Evolutionary conservation across 352 stramenopile species (phyloP).

Genomic region (Globisporangium sylvaticum): DNA sequence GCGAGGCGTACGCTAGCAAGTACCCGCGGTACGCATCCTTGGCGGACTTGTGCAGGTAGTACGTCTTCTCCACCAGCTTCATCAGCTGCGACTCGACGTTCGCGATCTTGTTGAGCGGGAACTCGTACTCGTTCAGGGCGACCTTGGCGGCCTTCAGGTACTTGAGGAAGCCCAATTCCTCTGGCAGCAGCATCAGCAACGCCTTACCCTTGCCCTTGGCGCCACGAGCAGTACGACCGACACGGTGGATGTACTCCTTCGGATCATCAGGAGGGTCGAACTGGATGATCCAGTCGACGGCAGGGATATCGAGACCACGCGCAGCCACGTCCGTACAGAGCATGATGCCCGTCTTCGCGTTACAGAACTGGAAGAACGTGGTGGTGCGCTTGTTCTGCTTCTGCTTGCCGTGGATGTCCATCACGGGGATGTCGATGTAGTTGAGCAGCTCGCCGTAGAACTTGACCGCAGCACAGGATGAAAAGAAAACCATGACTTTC

Average conservation of each 20-base stretch:
- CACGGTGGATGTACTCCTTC: constrained; percentile 97
- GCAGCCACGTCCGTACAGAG: constrained; percentile 98
- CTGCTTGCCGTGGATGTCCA: constrained; percentile 99
- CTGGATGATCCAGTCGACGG: constrained; percentile 99
- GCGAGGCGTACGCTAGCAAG: constrained; percentile 96
- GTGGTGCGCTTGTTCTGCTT: constrained; percentile 99
- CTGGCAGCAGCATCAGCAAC: constrained; percentile 96
- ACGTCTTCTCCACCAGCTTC: constrained; percentile 98
- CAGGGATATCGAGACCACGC: constrained; percentile 95
- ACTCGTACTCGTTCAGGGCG: constrained; percentile 99
- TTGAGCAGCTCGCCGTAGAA: constrained; percentile 99
- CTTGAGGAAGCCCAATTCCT: constrained; percentile 97
- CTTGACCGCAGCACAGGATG: constrained; percentile 94
- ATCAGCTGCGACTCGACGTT: constrained; percentile 97
- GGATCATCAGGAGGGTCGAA: constrained; percentile 98
- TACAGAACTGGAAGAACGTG: constrained; percentile 99
- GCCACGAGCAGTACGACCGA: constrained; percentile 85
- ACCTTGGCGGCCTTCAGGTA: constrained; percentile 98
- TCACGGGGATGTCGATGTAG: constrained; percentile 98
- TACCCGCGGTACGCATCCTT: constrained; percentile 98
- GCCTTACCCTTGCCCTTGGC: constrained; percentile 90
- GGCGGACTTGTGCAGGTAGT: constrained; percentile 97
- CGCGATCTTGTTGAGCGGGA: constrained; percentile 95
- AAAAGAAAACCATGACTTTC: constrained; percentile 97
- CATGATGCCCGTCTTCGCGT: constrained; percentile 94